Conservation (phyloP, 306 rosid genomes). For the Myrica gale region DNA sequence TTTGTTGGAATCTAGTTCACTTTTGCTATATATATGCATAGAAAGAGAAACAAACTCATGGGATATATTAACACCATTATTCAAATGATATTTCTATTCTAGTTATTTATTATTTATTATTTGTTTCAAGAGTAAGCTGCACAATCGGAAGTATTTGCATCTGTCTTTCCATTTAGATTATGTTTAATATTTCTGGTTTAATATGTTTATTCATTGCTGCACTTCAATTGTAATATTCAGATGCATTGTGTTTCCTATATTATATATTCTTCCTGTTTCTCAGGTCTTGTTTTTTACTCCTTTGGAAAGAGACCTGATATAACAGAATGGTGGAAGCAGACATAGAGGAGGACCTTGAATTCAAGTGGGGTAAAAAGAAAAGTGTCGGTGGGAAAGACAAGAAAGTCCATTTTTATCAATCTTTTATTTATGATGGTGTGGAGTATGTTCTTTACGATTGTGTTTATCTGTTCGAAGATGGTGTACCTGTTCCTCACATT, state of each 20-base stretch:
- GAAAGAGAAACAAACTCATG: not conserved
- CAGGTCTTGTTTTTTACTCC: not conserved
- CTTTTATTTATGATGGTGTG: slow-evolving; percentile 67
- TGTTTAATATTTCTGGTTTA: not conserved
- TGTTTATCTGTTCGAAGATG: slow-evolving; percentile 64
- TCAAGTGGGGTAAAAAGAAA: slow-evolving; percentile 63
- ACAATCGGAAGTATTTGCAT: not conserved
- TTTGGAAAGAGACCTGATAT: slow-evolving; percentile 15
- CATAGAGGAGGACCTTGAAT: slow-evolving; percentile 38
- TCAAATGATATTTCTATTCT: not conserved
- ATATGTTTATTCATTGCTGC: not conserved
- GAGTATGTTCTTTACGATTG: slow-evolving; percentile 64
- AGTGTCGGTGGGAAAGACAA: slow-evolving; percentile 51
- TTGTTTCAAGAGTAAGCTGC: slow-evolving; percentile 2
- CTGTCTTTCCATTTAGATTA: not conserved
- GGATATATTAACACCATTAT: not conserved
- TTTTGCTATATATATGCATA: not conserved
- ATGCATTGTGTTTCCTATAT: not conserved
- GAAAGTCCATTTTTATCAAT: slow-evolving; percentile 55
- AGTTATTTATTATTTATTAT: not conserved
- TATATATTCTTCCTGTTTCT: not conserved
- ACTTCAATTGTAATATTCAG: not conserved
- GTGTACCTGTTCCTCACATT: slow-evolving; percentile 60
- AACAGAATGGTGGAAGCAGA: slow-evolving; percentile 47
- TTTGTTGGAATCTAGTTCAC: not conserved